A percentile compares a stretch with the other conserved stretches of the same genome.
These are phyloP conservation scores for Lanzia echinophila DNA, from an alignment of 2,329 filamentous ascomycete species.

Conservation along the genomic window DNA sequence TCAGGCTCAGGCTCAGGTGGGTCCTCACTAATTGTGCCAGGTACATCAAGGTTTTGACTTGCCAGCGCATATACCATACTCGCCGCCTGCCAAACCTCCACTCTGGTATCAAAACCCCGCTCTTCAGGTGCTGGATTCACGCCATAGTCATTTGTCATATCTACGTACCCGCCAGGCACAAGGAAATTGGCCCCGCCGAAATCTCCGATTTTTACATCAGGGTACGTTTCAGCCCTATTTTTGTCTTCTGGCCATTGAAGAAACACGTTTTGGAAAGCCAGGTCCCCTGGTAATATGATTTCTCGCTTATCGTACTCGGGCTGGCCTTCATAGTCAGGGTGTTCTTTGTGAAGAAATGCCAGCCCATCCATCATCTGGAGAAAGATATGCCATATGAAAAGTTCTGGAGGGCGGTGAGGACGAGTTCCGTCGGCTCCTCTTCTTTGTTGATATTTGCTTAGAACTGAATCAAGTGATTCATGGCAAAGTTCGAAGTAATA, in stretches of 20 bases:
- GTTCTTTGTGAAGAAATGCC: slow-evolving; percentile 1
- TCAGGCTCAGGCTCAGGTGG: too few relatives aligned
- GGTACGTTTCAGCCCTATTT: background rate
- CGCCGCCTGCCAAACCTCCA: background rate
- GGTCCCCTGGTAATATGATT: background rate
- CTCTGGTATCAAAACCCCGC: background rate
- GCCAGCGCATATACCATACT: background rate
- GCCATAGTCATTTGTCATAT: background rate
- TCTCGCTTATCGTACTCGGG: background rate
- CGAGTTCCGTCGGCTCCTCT: too few relatives aligned
- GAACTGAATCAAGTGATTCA: too few relatives aligned
- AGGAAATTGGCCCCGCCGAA: background rate
- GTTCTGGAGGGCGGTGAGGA: background rate
- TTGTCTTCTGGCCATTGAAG: background rate
- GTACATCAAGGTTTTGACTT: background rate
- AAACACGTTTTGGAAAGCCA: background rate
- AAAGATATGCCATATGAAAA: slow-evolving; percentile 1
- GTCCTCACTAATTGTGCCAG: too few relatives aligned
- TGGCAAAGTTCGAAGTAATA: too few relatives aligned
- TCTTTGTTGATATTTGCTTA: too few relatives aligned
- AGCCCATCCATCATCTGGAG: background rate
- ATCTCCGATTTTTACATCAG: background rate
- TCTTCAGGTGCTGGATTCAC: background rate
- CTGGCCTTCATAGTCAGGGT: background rate
- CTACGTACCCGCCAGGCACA: background rate